Evolutionary conservation across 305 asterid genomes (phyloP).

Genomic region (Withania somnifera): DNA sequence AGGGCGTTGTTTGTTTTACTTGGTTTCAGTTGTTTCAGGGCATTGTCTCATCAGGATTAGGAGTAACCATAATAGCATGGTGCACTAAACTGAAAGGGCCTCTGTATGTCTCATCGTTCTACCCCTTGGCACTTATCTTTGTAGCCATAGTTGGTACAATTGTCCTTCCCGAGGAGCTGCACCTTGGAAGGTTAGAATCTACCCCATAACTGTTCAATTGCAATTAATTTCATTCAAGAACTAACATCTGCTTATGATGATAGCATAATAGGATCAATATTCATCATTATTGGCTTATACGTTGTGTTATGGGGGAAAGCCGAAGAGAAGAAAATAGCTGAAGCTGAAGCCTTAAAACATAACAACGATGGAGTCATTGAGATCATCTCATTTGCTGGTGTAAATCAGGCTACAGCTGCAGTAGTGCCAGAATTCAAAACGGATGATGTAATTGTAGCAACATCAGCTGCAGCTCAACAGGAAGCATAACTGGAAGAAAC

Average conservation of each 20-base stretch:
- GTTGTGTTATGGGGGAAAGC: slow-evolving; percentile 25
- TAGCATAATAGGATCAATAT: slow-evolving; percentile 23
- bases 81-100: slow-evolving; percentile 17
- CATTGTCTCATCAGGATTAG: slow-evolving; percentile 13
- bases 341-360: neutral
- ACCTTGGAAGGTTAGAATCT: neutral
- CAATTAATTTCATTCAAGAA: neutral
- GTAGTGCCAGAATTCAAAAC: neutral
- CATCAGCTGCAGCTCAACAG: neutral
- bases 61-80: slow-evolving; percentile 7
- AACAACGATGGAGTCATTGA: slow-evolving; percentile 1
- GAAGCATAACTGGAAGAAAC: neutral
- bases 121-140: slow-evolving; percentile 15
- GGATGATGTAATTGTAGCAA: neutral
- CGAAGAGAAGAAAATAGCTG: neutral
- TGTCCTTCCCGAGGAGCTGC: slow-evolving; percentile 1
- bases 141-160: slow-evolving; percentile 16
- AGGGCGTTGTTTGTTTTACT: neutral
- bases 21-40: slow-evolving; percentile 11
- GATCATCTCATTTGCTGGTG: neutral
- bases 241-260: neutral
- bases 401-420: slow-evolving; percentile 1
- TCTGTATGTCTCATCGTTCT: slow-evolving; percentile 17
- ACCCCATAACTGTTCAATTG: neutral
- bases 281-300: slow-evolving; percentile 18